These are phyloP conservation scores for Chondrostereum purpureum DNA, from an alignment of 1,284 basidiomycete species.

Conservation along the genomic window DNA sequence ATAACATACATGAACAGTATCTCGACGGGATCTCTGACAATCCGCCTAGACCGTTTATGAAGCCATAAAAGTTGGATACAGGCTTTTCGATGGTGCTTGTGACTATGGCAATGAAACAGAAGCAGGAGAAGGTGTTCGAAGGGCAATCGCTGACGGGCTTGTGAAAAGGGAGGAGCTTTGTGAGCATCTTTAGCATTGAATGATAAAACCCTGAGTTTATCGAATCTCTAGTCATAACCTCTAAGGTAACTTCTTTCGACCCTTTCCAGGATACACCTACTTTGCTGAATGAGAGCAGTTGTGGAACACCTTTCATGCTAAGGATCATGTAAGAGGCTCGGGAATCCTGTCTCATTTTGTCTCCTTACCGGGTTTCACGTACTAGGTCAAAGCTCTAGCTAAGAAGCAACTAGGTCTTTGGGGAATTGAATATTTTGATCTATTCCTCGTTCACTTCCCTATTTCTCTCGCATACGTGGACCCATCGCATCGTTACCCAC, in stretches of 20 bases:
- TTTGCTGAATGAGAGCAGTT: conserved; percentile 34
- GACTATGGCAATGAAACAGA: conserved; percentile 88
- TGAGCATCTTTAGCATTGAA: conserved; percentile 37
- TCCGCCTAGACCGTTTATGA: conserved; percentile 50
- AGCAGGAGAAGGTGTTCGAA: conserved; percentile 67
- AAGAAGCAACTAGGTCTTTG: conserved; percentile 66
- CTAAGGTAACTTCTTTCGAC: conserved; percentile 40
- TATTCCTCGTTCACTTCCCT: conserved; percentile 78
- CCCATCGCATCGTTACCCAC: conserved; percentile 67
- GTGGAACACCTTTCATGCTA: conserved; percentile 79
- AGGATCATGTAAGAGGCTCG: conserved; percentile 47
- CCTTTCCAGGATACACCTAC: conserved; percentile 8
- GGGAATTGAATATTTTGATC: conserved; percentile 77
- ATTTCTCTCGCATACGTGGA: conserved; percentile 72
- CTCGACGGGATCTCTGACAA: no score
- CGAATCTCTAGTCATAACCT: conserved; percentile 50
- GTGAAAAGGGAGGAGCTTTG: conserved; percentile 75
- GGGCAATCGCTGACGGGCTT: conserved; percentile 71
- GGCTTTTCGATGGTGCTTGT: conserved; percentile 77
- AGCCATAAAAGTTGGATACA: conserved; percentile 61
- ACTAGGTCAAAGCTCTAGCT: conserved; percentile 44
- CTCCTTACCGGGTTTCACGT: neutral
- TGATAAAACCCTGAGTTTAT: neutral
- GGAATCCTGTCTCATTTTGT: neutral
- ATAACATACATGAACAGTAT: neutral